Evolutionary conservation across 2,329 filamentous ascomycete genomes (phyloP).

Genomic region (Cyanodermella asteris): DNA sequence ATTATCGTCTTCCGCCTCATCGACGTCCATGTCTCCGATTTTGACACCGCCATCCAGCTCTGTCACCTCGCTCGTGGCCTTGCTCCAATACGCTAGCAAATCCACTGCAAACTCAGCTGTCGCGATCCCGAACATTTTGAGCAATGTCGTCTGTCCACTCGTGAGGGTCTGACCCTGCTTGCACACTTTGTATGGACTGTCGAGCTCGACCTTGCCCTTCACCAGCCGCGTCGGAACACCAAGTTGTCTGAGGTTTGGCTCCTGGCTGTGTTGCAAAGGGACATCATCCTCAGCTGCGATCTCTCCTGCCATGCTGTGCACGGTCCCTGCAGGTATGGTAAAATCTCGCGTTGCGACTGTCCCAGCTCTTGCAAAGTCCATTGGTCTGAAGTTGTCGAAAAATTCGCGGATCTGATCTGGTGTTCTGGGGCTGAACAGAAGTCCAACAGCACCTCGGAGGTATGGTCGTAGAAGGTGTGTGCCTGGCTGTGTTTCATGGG

Average conservation of each 20-base stretch:
- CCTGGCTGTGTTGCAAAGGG: slow-evolving; percentile 65
- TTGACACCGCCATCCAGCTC: too few species aligned
- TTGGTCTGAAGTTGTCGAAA: slow-evolving; percentile 49
- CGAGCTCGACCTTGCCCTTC: slow-evolving; percentile 68
- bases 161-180: slow-evolving; percentile 68
- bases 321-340: slow-evolving; percentile 58
- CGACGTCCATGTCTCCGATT: too few species aligned
- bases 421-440: slow-evolving; percentile 69
- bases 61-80: slow-evolving; percentile 18
- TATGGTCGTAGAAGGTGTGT: slow-evolving; percentile 46
- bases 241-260: slow-evolving; percentile 74
- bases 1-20: too few species aligned
- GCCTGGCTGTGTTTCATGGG: slow-evolving; percentile 61
- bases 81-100: slow-evolving; percentile 42
- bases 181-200: slow-evolving; percentile 55
- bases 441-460: slow-evolving; percentile 63
- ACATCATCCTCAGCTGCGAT: slow-evolving; percentile 63
- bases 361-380: slow-evolving; percentile 83
- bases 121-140: slow-evolving; percentile 85
- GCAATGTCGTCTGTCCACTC: slow-evolving; percentile 71
- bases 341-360: slow-evolving; percentile 52
- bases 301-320: slow-evolving; percentile 61
- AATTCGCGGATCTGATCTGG: slow-evolving; percentile 45
- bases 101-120: slow-evolving; percentile 77
- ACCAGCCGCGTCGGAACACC: slow-evolving; percentile 76